Conservation (phyloP, 345 rosid species). For the Hirschfeldia incana region DNA sequence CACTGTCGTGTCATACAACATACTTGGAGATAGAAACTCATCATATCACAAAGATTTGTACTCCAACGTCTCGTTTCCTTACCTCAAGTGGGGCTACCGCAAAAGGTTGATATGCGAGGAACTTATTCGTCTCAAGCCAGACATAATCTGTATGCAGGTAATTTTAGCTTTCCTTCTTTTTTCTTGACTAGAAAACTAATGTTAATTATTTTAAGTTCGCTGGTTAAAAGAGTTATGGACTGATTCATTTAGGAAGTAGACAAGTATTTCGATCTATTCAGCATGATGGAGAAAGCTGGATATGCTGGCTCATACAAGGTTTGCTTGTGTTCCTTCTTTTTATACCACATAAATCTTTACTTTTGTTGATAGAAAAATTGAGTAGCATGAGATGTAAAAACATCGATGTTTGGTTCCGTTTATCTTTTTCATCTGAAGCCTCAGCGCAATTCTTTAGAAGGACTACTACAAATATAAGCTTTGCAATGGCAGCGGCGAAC, state of each 20-base stretch:
- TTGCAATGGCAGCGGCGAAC: conserved; percentile 69
- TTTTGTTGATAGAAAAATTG: not conserved
- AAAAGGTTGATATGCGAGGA: conserved; percentile 65
- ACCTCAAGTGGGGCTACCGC: conserved; percentile 68
- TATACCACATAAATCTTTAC: not conserved
- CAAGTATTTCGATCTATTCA: conserved; percentile 60
- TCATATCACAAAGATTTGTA: conserved; percentile 64
- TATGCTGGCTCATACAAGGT: conserved; percentile 81
- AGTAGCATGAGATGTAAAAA: conserved; percentile 19
- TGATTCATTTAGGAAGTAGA: conserved; percentile 42
- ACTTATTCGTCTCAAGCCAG: conserved; percentile 57
- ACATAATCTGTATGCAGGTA: conserved; percentile 79
- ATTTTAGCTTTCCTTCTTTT: not conserved
- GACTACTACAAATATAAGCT: conserved; percentile 31
- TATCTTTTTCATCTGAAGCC: conserved; percentile 23
- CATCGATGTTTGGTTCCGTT: conserved; percentile 4
- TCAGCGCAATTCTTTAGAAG: conserved; percentile 30
- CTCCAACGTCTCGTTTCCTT: conserved; percentile 51
- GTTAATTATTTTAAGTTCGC: not conserved
- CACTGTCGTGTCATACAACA: conserved; percentile 69
- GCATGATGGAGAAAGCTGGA: conserved; percentile 59
- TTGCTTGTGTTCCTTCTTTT: conserved; percentile 11
- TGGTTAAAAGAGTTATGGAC: not conserved
- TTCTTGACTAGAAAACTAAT: too few relatives aligned
- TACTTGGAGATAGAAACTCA: conserved; percentile 72